A percentile compares a stretch with the other conserved stretches of the same genome.
Conservation (phyloP, 2,329 filamentous ascomycete genomes). For the Neoarthrinium moseri region DNA sequence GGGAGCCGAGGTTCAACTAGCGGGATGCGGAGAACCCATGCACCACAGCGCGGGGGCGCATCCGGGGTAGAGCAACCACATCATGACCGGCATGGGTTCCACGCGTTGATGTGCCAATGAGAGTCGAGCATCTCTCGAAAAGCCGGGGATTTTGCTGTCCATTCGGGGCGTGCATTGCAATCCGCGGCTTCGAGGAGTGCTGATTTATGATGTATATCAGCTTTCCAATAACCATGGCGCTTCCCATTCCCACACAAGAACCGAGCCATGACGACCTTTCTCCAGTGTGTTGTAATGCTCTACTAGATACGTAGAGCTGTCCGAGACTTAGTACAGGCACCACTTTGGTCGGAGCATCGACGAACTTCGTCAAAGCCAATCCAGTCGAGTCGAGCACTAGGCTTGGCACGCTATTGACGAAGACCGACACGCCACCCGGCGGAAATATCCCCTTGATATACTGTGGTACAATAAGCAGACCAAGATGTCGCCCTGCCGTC, state of each 20-base stretch:
- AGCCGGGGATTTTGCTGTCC: no score
- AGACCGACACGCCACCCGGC: background rate
- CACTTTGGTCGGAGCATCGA: no score
- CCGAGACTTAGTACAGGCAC: background rate
- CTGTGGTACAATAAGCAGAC: background rate
- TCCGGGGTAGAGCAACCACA: background rate
- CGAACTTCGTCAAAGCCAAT: background rate
- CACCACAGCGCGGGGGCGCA: background rate
- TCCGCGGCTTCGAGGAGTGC: background rate
- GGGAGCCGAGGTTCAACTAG: background rate
- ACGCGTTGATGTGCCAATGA: no score
- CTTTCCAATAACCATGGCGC: no score
- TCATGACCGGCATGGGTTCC: no score
- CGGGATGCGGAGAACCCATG: background rate
- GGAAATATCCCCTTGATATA: background rate
- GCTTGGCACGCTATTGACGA: background rate
- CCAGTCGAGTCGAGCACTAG: background rate
- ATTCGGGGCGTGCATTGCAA: no score
- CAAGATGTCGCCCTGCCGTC: conserved; percentile 13
- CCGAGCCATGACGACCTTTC: no score
- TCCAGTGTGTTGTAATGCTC: background rate
- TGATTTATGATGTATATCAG: background rate
- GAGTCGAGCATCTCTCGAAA: no score
- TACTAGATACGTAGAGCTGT: background rate
- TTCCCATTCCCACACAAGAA: no score